These are phyloP conservation scores for Yamadazyma taylorii DNA, from an alignment of 1,139 yeast genomes.

Conservation along the genomic window DNA sequence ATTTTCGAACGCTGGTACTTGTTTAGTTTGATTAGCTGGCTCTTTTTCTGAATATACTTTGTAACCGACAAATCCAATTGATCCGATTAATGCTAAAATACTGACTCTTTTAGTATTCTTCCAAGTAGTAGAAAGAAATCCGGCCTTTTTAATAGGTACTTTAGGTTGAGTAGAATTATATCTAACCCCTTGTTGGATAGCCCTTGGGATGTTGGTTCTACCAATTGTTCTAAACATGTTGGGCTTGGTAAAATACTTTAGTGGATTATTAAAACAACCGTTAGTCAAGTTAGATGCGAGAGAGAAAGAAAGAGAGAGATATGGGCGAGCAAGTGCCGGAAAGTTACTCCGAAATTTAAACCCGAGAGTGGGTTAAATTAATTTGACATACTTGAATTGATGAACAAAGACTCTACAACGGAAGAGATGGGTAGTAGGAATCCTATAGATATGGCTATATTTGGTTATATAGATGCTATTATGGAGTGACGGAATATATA, in stretches of 20 bases:
- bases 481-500: no score
- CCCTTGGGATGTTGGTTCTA: background rate
- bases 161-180: constrained; percentile 3
- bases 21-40: constrained; percentile 57
- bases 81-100: constrained; percentile 30
- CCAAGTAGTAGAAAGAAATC: constrained; percentile 22
- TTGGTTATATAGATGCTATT: no score
- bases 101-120: constrained; percentile 30
- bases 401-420: no score
- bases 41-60: constrained; percentile 61
- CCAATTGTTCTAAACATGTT: constrained; percentile 1
- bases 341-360: constrained; percentile 11
- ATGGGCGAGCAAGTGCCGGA: constrained; percentile 13
- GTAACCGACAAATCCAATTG: constrained; percentile 52
- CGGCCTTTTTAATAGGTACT: constrained; percentile 5
- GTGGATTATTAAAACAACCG: no score
- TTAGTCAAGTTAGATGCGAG: no score
- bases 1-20: constrained; percentile 56
- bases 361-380: no score
- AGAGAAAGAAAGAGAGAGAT: no score
- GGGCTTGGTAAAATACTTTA: no score
- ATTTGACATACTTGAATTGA: no score
- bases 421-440: no score
- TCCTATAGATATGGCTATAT: no score
- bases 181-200: background rate